Evolutionary conservation across 2,329 filamentous ascomycete genomes (phyloP).

Genomic region (Fonsecaea nubica): DNA sequence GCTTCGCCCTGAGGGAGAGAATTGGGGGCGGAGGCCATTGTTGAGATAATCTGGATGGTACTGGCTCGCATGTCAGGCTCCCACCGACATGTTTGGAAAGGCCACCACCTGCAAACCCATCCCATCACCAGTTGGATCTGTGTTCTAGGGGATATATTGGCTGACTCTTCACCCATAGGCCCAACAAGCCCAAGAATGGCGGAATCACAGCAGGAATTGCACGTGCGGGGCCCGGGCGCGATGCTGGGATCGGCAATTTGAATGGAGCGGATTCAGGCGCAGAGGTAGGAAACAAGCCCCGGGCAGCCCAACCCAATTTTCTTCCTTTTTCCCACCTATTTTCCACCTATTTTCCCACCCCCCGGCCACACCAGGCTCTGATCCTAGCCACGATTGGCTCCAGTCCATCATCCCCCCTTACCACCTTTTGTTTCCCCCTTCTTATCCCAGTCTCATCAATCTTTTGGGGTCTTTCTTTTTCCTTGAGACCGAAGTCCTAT

Average conservation of each 20-base stretch:
- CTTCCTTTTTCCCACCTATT: constrained; percentile 20
- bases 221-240: constrained; percentile 39
- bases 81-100: background rate
- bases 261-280: constrained; percentile 46
- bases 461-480: constrained; percentile 10
- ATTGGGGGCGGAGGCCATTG: background rate
- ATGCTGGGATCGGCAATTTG: constrained; percentile 30
- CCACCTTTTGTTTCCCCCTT: constrained; percentile 10
- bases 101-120: background rate
- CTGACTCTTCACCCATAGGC: constrained; percentile 33
- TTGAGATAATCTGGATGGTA: background rate
- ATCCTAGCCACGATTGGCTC: constrained; percentile 28
- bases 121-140: background rate
- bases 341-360: constrained; percentile 5
- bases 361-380: constrained; percentile 6
- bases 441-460: constrained; percentile 13
- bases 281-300: constrained; percentile 53
- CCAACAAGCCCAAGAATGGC: constrained; percentile 41
- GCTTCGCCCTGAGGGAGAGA: background rate
- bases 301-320: constrained; percentile 20
- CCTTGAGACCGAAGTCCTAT: background rate
- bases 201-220: constrained; percentile 40
- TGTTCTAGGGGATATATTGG: constrained; percentile 2
- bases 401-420: constrained; percentile 12
- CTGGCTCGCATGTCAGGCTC: background rate